Evolutionary conservation across 2,329 filamentous ascomycete genomes (phyloP).

Genomic region (Arthroderma sp.): DNA sequence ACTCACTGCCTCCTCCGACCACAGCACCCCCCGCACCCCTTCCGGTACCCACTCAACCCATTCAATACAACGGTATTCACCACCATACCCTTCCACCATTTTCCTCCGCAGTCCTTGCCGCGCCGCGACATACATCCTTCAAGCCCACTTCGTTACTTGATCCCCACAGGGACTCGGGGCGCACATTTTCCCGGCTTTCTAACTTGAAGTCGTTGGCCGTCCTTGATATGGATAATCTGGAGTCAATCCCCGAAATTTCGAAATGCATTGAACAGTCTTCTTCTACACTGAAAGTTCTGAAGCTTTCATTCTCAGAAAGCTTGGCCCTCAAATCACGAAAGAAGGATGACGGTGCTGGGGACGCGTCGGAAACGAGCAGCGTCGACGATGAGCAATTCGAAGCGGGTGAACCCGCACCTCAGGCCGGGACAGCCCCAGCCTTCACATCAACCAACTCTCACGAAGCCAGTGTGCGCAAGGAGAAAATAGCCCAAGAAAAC

Average conservation of each 20-base stretch:
- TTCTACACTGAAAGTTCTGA: constrained; percentile 41
- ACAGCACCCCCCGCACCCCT: constrained; percentile 17
- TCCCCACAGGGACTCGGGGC: constrained; percentile 32
- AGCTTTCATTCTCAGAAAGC: constrained; percentile 45
- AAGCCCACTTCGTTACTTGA: too few species aligned
- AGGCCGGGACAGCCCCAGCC: neutral
- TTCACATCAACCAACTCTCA: constrained; percentile 9
- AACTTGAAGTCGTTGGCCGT: constrained; percentile 41
- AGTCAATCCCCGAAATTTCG: constrained; percentile 44
- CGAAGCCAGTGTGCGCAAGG: constrained; percentile 11
- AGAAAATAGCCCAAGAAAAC: constrained; percentile 13
- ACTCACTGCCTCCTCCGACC: constrained; percentile 36
- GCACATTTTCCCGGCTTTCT: constrained; percentile 41
- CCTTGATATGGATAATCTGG: constrained; percentile 48
- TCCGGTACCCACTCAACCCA: constrained; percentile 12
- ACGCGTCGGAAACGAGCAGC: constrained; percentile 38
- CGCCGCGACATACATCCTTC: too few species aligned
- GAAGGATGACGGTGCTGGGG: constrained; percentile 20
- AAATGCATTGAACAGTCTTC: constrained; percentile 43
- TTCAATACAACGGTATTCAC: constrained; percentile 14
- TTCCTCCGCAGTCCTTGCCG: too few species aligned
- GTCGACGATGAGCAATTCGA: constrained; percentile 35
- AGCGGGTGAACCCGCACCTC: constrained; percentile 12
- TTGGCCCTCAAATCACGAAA: constrained; percentile 38
- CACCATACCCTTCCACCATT: constrained; percentile 6